Evolutionary conservation across 83 land plant genomes (phyloP).

Genomic region (Thuja plicata): DNA sequence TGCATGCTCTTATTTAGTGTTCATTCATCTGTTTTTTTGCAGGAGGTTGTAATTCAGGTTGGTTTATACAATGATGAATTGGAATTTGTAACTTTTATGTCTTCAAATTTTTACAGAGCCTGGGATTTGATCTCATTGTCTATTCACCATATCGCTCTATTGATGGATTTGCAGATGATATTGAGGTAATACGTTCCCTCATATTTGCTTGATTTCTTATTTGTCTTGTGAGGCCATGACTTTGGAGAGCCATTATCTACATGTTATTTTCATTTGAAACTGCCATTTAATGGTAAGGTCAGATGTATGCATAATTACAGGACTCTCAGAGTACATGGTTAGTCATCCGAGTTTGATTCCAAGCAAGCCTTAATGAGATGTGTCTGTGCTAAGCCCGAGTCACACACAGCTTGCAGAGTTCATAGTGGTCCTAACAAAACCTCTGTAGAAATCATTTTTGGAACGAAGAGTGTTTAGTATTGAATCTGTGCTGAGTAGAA

Average conservation of each 20-base stretch:
- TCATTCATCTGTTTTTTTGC: not conserved
- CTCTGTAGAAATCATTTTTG: too few species aligned
- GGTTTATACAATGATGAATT: not conserved
- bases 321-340: too few species aligned
- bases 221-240: not conserved
- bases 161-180: slow-evolving; percentile 86
- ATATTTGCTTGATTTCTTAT: not conserved
- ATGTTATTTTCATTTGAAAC: not conserved
- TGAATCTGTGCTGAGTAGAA: too few species aligned
- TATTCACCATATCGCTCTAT: slow-evolving; percentile 93
- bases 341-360: too few species aligned
- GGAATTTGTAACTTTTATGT: not conserved
- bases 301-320: not conserved
- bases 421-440: too few species aligned
- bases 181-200: slow-evolving; percentile 57
- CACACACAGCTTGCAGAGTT: too few species aligned
- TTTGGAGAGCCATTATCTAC: not conserved
- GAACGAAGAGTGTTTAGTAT: too few species aligned
- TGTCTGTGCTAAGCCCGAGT: too few species aligned
- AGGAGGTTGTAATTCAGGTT: slow-evolving; percentile 8
- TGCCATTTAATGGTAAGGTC: not conserved
- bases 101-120: slow-evolving; percentile 53
- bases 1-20: slow-evolving; percentile 6
- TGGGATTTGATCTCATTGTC: slow-evolving; percentile 95
- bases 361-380: too few species aligned